phyloP scores from a whole-genome alignment of 208 protist species.

The Acanthamoeba sp. region DNA sequence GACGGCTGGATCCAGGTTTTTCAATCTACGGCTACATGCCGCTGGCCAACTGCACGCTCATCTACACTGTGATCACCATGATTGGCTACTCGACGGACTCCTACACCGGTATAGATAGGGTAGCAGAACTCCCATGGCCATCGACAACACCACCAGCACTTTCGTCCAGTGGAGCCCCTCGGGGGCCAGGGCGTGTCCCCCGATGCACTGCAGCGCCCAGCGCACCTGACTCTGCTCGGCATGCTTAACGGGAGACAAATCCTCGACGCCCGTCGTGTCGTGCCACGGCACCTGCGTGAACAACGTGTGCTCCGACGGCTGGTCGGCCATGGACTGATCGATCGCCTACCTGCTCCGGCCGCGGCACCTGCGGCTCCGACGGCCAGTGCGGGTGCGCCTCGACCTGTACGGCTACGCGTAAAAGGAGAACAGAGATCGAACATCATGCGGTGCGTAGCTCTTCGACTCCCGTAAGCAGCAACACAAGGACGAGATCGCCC shows the following conservation, averaged over 20 bases:
- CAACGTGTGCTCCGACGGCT: slow-evolving; percentile 39
- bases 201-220: background rate
- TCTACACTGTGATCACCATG: slow-evolving; percentile 42
- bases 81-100: background rate
- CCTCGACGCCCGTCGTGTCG: slow-evolving; percentile 5
- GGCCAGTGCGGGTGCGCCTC: slow-evolving; percentile 11
- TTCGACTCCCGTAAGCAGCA: no score
- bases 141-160: slow-evolving; percentile 24
- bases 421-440: no score
- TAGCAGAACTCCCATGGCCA: background rate
- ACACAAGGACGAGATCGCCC: no score
- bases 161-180: background rate
- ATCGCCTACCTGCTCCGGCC: slow-evolving; percentile 24
- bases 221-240: slow-evolving; percentile 35
- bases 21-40: slow-evolving; percentile 35
- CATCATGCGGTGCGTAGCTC: no score
- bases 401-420: background rate
- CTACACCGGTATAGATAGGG: background rate
- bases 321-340: slow-evolving; percentile 25
- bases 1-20: slow-evolving; percentile 30
- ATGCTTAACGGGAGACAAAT: slow-evolving; percentile 22
- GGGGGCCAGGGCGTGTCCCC: background rate
- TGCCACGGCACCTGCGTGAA: slow-evolving; percentile 55
- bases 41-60: background rate
- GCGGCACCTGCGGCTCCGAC: background rate